Conservation (phyloP, 106 monocot species). For the Dioscorea dumetorum region DNA sequence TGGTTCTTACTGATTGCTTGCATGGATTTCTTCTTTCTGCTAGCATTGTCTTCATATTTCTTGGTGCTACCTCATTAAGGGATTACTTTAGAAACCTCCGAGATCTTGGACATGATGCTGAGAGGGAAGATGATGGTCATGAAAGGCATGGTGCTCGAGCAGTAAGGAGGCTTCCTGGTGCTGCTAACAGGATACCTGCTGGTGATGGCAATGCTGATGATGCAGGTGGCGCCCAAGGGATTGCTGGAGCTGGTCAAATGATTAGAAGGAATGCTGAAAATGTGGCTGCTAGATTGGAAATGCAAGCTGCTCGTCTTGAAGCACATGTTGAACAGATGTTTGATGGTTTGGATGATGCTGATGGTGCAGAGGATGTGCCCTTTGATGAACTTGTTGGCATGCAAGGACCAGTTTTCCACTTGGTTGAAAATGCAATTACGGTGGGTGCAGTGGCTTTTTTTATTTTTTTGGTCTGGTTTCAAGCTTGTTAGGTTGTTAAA, state of each 20-base stretch:
- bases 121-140: constrained; percentile 82
- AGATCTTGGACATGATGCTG: constrained; percentile 78
- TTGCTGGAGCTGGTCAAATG: constrained; percentile 78
- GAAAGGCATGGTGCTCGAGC: constrained; percentile 89
- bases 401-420: constrained; percentile 98
- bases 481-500: background rate
- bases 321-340: constrained; percentile 99
- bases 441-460: constrained; percentile 35
- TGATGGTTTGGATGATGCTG: constrained; percentile 98
- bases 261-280: constrained; percentile 98
- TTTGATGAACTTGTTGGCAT: constrained; percentile 99
- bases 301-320: constrained; percentile 92
- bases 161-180: constrained; percentile 54
- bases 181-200: constrained; percentile 50
- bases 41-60: constrained; percentile 97
- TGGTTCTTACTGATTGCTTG: constrained; percentile 89
- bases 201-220: constrained; percentile 77
- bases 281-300: constrained; percentile 91
- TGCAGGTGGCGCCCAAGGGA: constrained; percentile 62
- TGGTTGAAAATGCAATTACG: constrained; percentile 98
- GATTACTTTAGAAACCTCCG: constrained; percentile 93
- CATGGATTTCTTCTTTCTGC: constrained; percentile 97
- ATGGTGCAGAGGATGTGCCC: constrained; percentile 99
- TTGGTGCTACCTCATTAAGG: constrained; percentile 94
- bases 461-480: background rate